Evolutionary conservation across 2,329 filamentous ascomycete species (phyloP).

Genomic region (Colletotrichum sp.): DNA sequence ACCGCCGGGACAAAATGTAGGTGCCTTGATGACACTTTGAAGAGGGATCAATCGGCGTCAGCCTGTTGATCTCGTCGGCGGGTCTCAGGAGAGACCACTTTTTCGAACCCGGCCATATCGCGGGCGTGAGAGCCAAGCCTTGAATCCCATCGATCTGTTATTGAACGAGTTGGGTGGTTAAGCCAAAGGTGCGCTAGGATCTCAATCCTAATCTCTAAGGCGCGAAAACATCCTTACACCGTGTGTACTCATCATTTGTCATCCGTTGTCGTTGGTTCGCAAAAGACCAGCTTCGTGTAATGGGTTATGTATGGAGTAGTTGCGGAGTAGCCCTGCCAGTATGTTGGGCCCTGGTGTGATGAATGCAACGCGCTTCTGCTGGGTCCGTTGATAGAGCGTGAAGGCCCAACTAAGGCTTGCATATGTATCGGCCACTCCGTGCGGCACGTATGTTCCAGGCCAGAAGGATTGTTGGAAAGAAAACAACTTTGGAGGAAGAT

Average conservation of each 20-base stretch:
- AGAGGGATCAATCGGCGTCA: neutral
- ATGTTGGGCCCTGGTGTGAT: neutral
- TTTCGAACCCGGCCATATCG: neutral
- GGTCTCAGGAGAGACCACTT: neutral
- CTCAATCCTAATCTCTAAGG: neutral
- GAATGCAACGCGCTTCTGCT: neutral
- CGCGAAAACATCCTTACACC: neutral
- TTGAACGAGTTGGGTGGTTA: neutral
- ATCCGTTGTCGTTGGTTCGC: neutral
- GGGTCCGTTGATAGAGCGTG: neutral
- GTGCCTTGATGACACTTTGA: neutral
- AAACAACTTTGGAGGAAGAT: neutral
- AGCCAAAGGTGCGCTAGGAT: neutral
- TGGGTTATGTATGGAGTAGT: neutral
- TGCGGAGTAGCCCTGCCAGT: neutral
- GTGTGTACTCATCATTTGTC: neutral
- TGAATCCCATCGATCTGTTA: neutral
- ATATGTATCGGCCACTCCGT: neutral
- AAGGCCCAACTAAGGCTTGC: neutral
- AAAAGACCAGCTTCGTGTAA: neutral
- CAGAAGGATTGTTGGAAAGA: neutral
- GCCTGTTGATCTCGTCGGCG: neutral
- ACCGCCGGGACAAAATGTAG: neutral
- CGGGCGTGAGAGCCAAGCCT: neutral
- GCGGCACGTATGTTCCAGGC: neutral